Base-by-base conservation (phyloP, 2,329 filamentous ascomycete species). In the Pestalotiopsis sp. region DNA sequence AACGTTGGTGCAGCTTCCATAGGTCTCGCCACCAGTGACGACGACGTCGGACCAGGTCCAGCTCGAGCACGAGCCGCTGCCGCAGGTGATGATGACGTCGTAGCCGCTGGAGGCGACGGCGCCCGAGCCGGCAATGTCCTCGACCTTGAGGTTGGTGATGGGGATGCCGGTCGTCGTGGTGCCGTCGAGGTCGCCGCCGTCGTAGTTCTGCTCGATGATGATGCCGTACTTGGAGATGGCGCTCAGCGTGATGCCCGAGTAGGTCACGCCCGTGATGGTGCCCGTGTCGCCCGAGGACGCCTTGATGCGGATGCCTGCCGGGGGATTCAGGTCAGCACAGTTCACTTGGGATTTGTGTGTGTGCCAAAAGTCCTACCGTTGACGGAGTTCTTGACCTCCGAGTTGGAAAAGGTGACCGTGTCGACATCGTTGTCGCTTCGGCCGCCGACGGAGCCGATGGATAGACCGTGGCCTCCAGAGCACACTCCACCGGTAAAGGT, bases 41-140 rank as follows among this genome's bases (percentile, higher is more conserved):
- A 70, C 74, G 69, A 85, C 82, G 59, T 77, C 80, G 14, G 75
- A 79, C 84, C 85, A 88, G 17, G 80, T 84, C 84, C 86, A 89
- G 76, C 81, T 78, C 4, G 78, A 81, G 77, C 85, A 87, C 66
- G 80, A 79, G 39, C 83, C 85, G 55, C 75, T 76, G 14, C 82
- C 87, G 71, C 87, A 89, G 17, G 88, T 81, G 67, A 89, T 84
- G 72, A 85, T 85, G 70, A 87, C 75, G 64, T 84, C 75, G 22
- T 76, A 80, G n/a, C 73, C 83, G 7, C 70, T 71, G 2, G 75
- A 75, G 40, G 75, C 68, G 60, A 86, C 83, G 3, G 78, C 77
- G 35, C 84, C 85, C 2, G 72, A 79, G 14, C 63, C 63, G 44
- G 40, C 30, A 68, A 87, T 78, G 66, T 79, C 75, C 59, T 78